These are phyloP conservation scores for Xylariaceae sp. DNA, from an alignment of 2,329 filamentous ascomycete genomes.

Conservation along the genomic window DNA sequence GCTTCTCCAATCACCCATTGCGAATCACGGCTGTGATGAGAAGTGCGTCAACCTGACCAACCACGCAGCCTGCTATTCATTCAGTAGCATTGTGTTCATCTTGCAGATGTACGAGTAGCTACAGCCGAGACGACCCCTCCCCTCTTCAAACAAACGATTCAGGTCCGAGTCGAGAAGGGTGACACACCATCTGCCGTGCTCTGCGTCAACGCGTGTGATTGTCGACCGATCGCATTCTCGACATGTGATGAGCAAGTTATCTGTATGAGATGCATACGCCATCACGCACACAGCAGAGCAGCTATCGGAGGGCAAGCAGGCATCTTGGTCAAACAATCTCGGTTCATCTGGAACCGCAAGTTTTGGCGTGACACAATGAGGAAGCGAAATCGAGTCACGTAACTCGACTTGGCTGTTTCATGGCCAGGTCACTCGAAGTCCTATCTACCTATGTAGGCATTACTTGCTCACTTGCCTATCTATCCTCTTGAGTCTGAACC, in stretches of 20 bases:
- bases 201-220: neutral
- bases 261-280: neutral
- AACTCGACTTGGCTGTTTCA: neutral
- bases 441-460: neutral
- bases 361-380: neutral
- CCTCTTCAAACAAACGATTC: neutral
- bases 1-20: too few species aligned
- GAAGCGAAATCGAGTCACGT: neutral
- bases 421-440: neutral
- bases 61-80: neutral
- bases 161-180: neutral
- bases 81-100: too few species aligned
- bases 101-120: too few species aligned
- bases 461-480: too few species aligned
- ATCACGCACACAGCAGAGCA: too few species aligned
- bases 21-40: neutral
- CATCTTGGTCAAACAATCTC: neutral
- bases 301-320: neutral
- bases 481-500: neutral
- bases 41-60: neutral
- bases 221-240: neutral
- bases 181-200: neutral
- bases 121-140: neutral
- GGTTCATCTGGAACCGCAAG: neutral
- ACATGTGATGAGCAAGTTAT: neutral